Evolutionary conservation across 257 asterid genomes (phyloP).

Genomic region (Nicotiana obtusifolia): DNA sequence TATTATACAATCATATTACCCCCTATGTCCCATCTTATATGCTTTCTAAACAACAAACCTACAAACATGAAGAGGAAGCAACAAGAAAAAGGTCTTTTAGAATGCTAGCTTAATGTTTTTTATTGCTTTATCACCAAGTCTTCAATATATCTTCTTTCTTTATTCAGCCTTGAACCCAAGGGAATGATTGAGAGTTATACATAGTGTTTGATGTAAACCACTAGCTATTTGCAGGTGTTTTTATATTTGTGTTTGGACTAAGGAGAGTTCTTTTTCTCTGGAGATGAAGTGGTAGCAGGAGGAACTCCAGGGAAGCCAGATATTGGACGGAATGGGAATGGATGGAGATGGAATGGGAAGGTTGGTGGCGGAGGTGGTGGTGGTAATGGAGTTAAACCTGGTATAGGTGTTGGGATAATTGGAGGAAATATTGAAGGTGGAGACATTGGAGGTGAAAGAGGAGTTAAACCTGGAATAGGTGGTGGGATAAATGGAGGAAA

Average conservation of each 20-base stretch:
- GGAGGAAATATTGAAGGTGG: conserved; percentile 53
- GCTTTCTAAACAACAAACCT: neutral
- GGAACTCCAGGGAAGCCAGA: conserved; percentile 65
- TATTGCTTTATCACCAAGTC: neutral
- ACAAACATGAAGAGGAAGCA: neutral
- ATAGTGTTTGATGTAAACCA: neutral
- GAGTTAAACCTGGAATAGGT: conserved; percentile 34
- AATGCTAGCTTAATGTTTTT: neutral
- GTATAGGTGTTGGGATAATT: conserved; percentile 36
- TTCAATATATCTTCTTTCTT: neutral
- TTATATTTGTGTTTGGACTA: conserved; percentile 2
- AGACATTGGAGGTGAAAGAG: conserved; percentile 14
- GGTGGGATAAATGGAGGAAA: conserved; percentile 37
- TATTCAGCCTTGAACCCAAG: neutral
- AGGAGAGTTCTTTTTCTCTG: conserved; percentile 18
- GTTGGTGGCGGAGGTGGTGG: conserved; percentile 39
- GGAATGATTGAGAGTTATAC: neutral
- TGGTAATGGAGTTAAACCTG: conserved; percentile 45
- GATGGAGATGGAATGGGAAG: conserved; percentile 36
- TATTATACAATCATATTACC: neutral
- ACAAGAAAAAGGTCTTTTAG: neutral
- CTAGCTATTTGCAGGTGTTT: neutral
- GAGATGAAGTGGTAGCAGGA: conserved; percentile 24
- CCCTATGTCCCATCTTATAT: neutral
- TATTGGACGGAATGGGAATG: conserved; percentile 34